These are phyloP conservation scores for Botrytis galanthina DNA, from an alignment of 2,329 filamentous ascomycete genomes.

Conservation along the genomic window DNA sequence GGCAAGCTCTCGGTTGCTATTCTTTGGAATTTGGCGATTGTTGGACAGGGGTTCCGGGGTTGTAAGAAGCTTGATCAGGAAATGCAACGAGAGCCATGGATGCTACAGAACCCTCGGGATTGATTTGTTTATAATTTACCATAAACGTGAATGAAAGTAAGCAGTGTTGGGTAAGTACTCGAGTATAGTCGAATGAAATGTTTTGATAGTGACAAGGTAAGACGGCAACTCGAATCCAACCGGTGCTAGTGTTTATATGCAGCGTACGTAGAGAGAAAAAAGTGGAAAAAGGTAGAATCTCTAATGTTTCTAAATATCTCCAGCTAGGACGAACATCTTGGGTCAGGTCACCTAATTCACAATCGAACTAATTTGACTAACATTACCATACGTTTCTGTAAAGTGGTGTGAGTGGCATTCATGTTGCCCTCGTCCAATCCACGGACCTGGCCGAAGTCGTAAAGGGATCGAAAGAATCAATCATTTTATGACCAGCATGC, in stretches of 20 bases:
- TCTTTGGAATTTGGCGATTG: neutral
- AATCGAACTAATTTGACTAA: neutral
- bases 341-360: neutral
- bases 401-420: neutral
- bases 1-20: neutral
- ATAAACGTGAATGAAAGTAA: neutral
- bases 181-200: neutral
- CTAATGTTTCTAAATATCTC: neutral
- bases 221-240: neutral
- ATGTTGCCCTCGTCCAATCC: neutral
- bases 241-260: neutral
- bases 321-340: neutral
- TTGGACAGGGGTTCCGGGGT: neutral
- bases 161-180: neutral
- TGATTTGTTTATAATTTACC: neutral
- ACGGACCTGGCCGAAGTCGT: neutral
- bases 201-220: neutral
- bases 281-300: neutral
- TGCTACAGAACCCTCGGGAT: neutral
- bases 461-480: neutral
- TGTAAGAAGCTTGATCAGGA: slow-evolving; percentile 4
- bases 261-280: neutral
- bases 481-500: neutral
- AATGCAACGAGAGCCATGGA: neutral
- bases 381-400: neutral